phyloP scores from a whole-genome alignment of 2,329 filamentous ascomycete species.

The Verticillium klebahnii region DNA sequence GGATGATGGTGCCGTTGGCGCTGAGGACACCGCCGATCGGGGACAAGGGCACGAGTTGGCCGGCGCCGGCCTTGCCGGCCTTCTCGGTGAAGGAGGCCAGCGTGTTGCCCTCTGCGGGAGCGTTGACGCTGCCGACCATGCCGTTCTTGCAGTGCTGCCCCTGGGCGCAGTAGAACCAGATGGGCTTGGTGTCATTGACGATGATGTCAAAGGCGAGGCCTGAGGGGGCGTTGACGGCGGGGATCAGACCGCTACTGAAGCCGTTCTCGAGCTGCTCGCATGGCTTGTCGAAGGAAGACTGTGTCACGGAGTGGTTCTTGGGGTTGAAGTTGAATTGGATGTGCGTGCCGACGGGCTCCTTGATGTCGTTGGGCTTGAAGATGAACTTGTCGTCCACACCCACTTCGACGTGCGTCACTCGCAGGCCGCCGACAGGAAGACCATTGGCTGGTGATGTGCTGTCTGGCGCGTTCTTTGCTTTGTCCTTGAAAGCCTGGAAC shows the following conservation, averaged over 20 bases:
- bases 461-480: conserved; percentile 19
- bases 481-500: conserved; percentile 26
- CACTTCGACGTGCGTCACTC: conserved; percentile 27
- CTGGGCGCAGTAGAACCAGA: conserved; percentile 63
- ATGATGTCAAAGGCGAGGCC: conserved; percentile 19
- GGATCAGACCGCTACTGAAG: conserved; percentile 41
- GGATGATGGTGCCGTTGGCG: conserved; percentile 25
- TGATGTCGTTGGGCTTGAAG: conserved; percentile 47
- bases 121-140: conserved; percentile 46
- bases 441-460: conserved; percentile 23
- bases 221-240: conserved; percentile 28
- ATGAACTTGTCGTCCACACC: conserved; percentile 23
- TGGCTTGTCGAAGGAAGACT: conserved; percentile 54
- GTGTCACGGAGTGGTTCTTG: conserved; percentile 60
- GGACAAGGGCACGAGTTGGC: conserved; percentile 26
- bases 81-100: conserved; percentile 29
- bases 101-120: conserved; percentile 25
- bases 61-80: conserved; percentile 25
- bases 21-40: conserved; percentile 28
- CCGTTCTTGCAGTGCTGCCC: conserved; percentile 55
- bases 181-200: conserved; percentile 42
- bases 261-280: conserved; percentile 50
- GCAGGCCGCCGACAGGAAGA: conserved; percentile 25
- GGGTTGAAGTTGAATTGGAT: conserved; percentile 40
- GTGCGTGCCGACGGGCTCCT: conserved; percentile 44